Evolutionary conservation across 163 green algal species (phyloP), one percentile per base, ranked within the genome.

Genomic region (Scenedesmus sp.): DNA sequence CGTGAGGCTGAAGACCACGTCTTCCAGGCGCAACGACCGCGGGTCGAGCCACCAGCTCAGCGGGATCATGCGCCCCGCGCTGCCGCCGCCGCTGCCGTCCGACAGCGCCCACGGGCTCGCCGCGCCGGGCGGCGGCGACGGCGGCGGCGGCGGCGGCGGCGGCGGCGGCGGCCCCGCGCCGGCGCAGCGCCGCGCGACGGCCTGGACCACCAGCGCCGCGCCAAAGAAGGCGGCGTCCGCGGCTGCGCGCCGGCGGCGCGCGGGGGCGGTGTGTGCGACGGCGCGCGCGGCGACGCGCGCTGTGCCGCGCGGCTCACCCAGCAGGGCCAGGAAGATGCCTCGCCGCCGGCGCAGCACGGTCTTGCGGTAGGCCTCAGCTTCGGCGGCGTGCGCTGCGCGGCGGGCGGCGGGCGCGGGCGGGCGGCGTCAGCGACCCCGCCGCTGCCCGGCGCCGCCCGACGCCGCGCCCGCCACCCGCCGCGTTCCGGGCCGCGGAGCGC

Each of bases 1-100:
- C 7, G 54, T 24, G 1, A 70, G 20, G 22, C 31, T 53, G 39
- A 70, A 57, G 10, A 70, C 36, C 62, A 70, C 44, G 36, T 70
- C 39, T 15, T 70, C 62, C 62, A 70, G 62, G 10, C n/a, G 22
- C 0, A 70, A 24, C 34, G 26, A 31, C 7, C 31, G 36, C 22
- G 62, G 62, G 36, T n/a, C 28, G 20, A 70, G 22, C 62, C 62
- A 70, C 62, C 62, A 70, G 5, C 36, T 48, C 31, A 70, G 9
- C n/a, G 28, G 56, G 1, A 64, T 17, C 28, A 64, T 2, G 15
- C n/a, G 56, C 56, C 56, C n/a, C 14, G 11, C 24, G 26, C 56
- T 6, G 28, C 28, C 39, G 56, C 26, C 39, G 56, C 26, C n/a
- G 56, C 56, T 63, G 54, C 4, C 9, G 26, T n/a, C n/a, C n/a